Base-by-base conservation (phyloP, 805 yeast genomes). In the Brettanomyces anomalus region DNA sequence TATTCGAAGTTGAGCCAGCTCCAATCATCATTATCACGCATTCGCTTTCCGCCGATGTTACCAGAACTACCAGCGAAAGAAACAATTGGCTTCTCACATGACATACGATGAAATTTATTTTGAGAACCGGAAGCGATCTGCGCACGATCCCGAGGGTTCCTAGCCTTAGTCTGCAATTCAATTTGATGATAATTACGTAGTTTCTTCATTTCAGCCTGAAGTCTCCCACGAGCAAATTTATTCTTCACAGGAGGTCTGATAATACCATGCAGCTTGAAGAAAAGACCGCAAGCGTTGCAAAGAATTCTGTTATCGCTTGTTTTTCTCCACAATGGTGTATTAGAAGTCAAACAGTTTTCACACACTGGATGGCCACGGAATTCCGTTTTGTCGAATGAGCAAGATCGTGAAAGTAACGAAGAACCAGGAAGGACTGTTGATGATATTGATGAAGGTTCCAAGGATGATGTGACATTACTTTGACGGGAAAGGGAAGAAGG, bases 321-420 rank as follows among this genome's bases (percentile, higher is more conserved):
- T 49, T 96, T 74, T 56, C 97, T 74, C 97, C 97, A 89, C 16
- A 89, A 69, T 1, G 97, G 97, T 2, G 97, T 89, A 4, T 94
- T 89, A 31, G 89, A 81, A 1, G 97, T 89, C 53, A 81, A 74
- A 65, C 97, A 89, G 62, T 89, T 89, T 53, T 83, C 85, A 61
- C 97, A 89, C 8, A 49, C 43, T 26, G 28, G 89, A 49, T 39
- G 59, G 56, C 36, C 52, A 51, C 45, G 37, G 6, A 41, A 42
- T 11, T 41, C 13, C 13, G 28, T 13, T 5, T 30, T 34, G 19
- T 17, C 38, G 8, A 18, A 33, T 4, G 48, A 31, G 19, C 44
- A 18, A 3, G 52, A 26, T 6, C 31, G 21, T 11, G 46, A 32
- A 14, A 35, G 28, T 11, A 53, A 40, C 21, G 46, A 36, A 10